Base-by-base conservation (phyloP, 495 filamentous ascomycete genomes). In the Pyronema domesticum region DNA sequence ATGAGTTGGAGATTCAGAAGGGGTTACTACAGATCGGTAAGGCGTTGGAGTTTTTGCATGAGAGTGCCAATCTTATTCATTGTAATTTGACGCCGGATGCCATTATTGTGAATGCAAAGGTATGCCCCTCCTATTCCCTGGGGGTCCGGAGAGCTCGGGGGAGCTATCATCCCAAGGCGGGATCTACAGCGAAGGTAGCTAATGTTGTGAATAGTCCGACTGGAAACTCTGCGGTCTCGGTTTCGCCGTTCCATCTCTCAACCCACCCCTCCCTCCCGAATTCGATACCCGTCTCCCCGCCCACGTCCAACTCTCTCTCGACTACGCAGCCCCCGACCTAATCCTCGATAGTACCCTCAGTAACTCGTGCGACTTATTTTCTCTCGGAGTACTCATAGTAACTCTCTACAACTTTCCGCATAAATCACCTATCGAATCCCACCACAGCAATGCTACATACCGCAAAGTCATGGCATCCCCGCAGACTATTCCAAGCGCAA, bases 1-100 rank as follows among this genome's bases (percentile, higher is more conserved):
- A 98, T 65, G 91, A 98, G 69, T 70, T 98, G 58, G 91, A 98
- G 67, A 91, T 96, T 58, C 91, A 96, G 67, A 96, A 96, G 69
- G 91, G 91, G 0, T 67, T 96, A 42, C 69, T 95, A 46, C 91
- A 98, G 68, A 76, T 96, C 39, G 86, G 85, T 57, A 95, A 94
- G 66, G 91, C 88, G 14, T 71, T 98, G 19, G 89, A 98, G 69
- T 98, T 98, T 60, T 71, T 98, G 15, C 91, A 98, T 61, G 91
- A 96, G 65, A 95, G 89, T 64, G 91, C 91, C 30, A 86, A 85
- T 0, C 73, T 96, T 19, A 85, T 96, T 1, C 91, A 98, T 68
- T 85, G 82, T 17, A 98, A 98, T 63, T 70, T 98, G 55, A 96
- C 88, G 1, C 93, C 91, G 0, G 91, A 98, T 51, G 86, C 89